Evolutionary conservation across 2,329 filamentous ascomycete genomes (phyloP), one percentile per base, ranked within the genome.

Genomic region (Colletotrichum theobromicola): DNA sequence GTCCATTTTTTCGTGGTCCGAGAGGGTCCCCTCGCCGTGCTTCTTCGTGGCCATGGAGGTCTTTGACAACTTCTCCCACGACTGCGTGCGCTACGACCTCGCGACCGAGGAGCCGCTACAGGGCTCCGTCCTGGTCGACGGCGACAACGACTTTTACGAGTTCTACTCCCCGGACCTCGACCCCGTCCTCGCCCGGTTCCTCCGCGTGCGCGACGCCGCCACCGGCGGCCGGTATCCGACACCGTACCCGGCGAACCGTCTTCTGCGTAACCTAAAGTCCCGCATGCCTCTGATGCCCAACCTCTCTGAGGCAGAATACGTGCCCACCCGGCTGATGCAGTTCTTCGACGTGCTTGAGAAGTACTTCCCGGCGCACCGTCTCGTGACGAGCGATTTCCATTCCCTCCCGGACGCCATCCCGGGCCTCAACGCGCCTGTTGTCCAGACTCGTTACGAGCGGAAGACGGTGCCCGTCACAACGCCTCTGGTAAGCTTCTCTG

Each of bases 21-120:
- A 91, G 61, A 94, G 94, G 78, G 94, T 98, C n/a, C 93, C 95
- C 10, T 94, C 93, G 4, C 97, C 96, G 0, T 98, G 97, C 87
- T 99, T 98, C 88, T 98, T 99, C 88, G 91, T 99, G 55, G 97
- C 96, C 58, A 94, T 99, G 85, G 97, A 99, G 85, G 97, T 99
- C 77, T 98, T 98, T 81, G 97, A 99, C 87, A 99, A 99, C 86
- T 98, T 99, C 82, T 93, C 95, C 42, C 97, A 99, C 86, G 97
- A 99, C 85, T 91, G 93, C 74, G 92, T 99, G 76, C 96, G 97
- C 77, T 99, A 98, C 86, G 94, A 98, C 84, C 89, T 93, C 13
- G 85, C 88, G 75, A 97, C 95, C 13, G 94, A 95, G 82, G 88
- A 93, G 77, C 94, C 96, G 0, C 90, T 98, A 69, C 97, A 99